These are phyloP conservation scores for Quillaja saponaria DNA, from an alignment of 306 rosid species.

Conservation along the genomic window DNA sequence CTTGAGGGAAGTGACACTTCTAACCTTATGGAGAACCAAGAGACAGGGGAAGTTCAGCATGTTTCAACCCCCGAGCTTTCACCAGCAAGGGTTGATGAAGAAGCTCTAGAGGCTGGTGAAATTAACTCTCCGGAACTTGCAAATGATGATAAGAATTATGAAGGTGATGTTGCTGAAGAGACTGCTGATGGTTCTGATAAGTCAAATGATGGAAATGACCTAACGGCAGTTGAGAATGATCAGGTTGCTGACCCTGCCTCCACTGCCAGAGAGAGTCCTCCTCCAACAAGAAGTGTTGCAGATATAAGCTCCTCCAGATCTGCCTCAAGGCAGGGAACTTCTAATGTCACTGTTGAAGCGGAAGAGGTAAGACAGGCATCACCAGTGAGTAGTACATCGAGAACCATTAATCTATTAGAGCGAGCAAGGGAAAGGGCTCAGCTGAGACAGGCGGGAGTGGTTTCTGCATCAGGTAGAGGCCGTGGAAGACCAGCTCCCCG, in stretches of 20 bases:
- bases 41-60: conserved; percentile 59
- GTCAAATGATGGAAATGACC: conserved; percentile 55
- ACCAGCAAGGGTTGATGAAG: conserved; percentile 64
- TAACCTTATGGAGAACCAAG: conserved; percentile 44
- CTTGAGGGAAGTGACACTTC: conserved; percentile 54
- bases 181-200: conserved; percentile 72
- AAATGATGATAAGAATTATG: conserved; percentile 70
- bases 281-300: conserved; percentile 32
- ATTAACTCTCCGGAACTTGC: conserved; percentile 57
- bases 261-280: conserved; percentile 32
- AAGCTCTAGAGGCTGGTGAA: conserved; percentile 60
- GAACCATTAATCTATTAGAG: conserved; percentile 62
- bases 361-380: conserved; percentile 60
- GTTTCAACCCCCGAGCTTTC: conserved; percentile 64
- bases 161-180: conserved; percentile 67
- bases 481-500: conserved; percentile 65
- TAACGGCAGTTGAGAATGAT: conserved; percentile 48
- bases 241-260: conserved; percentile 53
- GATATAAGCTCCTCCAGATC: conserved; percentile 52
- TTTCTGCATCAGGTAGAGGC: conserved; percentile 48
- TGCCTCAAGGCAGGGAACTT: conserved; percentile 32
- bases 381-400: conserved; percentile 42
- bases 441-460: conserved; percentile 67
- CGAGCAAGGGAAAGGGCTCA: conserved; percentile 68
- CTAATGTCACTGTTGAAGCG: conserved; percentile 34